phyloP scores from a whole-genome alignment of 768 basidiomycete species.

The Lactarius hengduanensis region DNA sequence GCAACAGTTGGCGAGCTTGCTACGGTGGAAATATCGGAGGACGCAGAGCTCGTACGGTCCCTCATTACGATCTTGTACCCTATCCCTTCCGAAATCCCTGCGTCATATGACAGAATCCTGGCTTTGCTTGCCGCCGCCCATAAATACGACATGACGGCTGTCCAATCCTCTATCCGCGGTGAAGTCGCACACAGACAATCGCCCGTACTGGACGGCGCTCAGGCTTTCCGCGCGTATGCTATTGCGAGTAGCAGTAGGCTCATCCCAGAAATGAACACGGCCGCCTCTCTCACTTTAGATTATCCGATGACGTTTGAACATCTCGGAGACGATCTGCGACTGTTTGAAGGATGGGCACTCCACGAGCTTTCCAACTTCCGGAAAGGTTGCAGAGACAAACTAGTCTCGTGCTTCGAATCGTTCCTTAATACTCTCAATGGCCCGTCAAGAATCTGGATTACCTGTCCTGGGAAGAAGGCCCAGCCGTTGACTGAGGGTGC shows the following conservation, averaged over 20 bases:
- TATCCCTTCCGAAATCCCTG: not conserved
- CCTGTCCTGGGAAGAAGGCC: fast-evolving
- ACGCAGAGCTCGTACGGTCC: slow-evolving; percentile 21
- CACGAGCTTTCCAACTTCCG: not conserved
- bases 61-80: slow-evolving; percentile 26
- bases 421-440: not conserved
- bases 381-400: not conserved
- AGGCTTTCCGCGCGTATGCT: slow-evolving; percentile 26
- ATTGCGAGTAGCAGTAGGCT: slow-evolving; percentile 18
- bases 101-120: not conserved
- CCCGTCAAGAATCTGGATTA: not conserved
- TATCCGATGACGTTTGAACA: slow-evolving; percentile 7
- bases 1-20: not conserved
- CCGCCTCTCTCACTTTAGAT: not conserved
- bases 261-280: not conserved
- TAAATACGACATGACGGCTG: slow-evolving; percentile 32
- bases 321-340: not conserved
- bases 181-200: not conserved
- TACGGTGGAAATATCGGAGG: slow-evolving; percentile 26
- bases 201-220: not conserved
- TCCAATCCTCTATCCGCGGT: slow-evolving; percentile 4
- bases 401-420: not conserved
- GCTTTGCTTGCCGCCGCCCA: slow-evolving; percentile 22
- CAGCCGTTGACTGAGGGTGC: not conserved
- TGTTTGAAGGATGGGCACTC: not conserved